A percentile compares a stretch with the other conserved stretches of the same genome.
phyloP scores from a whole-genome alignment of 106 monocot genomes.

The Dioscorea alata region DNA sequence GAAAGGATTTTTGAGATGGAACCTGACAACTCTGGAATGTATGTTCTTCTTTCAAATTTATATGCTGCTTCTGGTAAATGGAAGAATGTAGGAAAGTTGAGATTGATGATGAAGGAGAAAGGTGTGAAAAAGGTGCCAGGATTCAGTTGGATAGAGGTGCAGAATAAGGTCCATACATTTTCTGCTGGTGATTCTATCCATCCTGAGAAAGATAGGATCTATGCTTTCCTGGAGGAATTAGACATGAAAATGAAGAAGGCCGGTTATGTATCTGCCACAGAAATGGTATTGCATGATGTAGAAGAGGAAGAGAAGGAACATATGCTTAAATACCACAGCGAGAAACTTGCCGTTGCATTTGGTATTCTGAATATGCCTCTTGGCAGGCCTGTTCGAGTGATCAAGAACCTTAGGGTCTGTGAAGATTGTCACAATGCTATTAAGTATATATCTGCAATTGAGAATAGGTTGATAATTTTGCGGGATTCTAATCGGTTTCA shows the following conservation, averaged over 20 bases:
- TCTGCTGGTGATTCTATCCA: conserved; percentile 60
- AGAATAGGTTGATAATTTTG: conserved; percentile 54
- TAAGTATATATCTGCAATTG: conserved; percentile 57
- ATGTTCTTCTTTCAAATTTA: conserved; percentile 65
- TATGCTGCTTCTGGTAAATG: conserved; percentile 55
- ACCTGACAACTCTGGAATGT: conserved; percentile 74
- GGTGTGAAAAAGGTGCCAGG: conserved; percentile 68
- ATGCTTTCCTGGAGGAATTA: conserved; percentile 51
- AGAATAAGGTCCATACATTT: conserved; percentile 61
- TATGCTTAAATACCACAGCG: conserved; percentile 74
- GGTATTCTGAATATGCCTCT: conserved; percentile 44
- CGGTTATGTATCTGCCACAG: conserved; percentile 49
- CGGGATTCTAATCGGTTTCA: conserved; percentile 80
- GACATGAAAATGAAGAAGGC: conserved; percentile 47
- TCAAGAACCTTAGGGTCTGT: conserved; percentile 68
- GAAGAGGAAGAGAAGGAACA: conserved; percentile 79
- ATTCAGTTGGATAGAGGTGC: conserved; percentile 70
- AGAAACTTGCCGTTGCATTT: conserved; percentile 63
- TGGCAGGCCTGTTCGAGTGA: conserved; percentile 57
- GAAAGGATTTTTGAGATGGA: conserved; percentile 65
- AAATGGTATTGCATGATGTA: conserved; percentile 67
- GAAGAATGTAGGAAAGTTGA: conserved; percentile 44
- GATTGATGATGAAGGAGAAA: conserved; percentile 52
- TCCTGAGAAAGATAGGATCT: conserved; percentile 57
- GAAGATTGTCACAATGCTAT: conserved; percentile 63